phyloP scores from a whole-genome alignment of 2,329 filamentous ascomycete genomes.

The Epichloe scottii region DNA sequence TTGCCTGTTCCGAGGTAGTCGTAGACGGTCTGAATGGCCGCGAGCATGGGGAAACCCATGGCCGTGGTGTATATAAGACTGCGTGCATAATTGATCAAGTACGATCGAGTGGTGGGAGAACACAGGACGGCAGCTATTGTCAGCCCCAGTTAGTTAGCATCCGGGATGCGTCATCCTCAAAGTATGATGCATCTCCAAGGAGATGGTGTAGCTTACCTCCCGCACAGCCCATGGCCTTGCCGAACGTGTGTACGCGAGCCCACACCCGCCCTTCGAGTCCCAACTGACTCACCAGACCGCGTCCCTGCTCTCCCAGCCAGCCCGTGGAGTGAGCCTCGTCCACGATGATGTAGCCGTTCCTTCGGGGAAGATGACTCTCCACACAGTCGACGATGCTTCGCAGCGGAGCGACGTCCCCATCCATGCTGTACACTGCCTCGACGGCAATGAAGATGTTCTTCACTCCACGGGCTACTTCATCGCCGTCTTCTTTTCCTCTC shows the following conservation, averaged over 20 bases:
- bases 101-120: constrained; percentile 43
- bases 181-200: no score
- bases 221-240: constrained; percentile 54
- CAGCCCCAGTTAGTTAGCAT: background rate
- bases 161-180: background rate
- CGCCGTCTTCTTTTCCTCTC: constrained; percentile 19
- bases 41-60: constrained; percentile 48
- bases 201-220: constrained; percentile 42
- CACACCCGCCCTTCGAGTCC: constrained; percentile 44
- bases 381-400: constrained; percentile 45
- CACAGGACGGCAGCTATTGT: constrained; percentile 43
- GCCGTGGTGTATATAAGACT: constrained; percentile 64
- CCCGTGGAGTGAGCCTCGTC: constrained; percentile 60
- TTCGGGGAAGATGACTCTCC: constrained; percentile 38
- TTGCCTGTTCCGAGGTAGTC: constrained; percentile 38
- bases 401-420: constrained; percentile 60
- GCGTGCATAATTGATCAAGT: constrained; percentile 66
- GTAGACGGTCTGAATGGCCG: constrained; percentile 45
- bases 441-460: constrained; percentile 54
- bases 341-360: constrained; percentile 51
- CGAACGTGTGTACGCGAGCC: constrained; percentile 51
- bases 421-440: constrained; percentile 72
- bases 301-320: constrained; percentile 40
- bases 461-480: constrained; percentile 21
- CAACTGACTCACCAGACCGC: constrained; percentile 44